phyloP scores from a whole-genome alignment of 345 rosid species.

The Citrus reticulata region DNA sequence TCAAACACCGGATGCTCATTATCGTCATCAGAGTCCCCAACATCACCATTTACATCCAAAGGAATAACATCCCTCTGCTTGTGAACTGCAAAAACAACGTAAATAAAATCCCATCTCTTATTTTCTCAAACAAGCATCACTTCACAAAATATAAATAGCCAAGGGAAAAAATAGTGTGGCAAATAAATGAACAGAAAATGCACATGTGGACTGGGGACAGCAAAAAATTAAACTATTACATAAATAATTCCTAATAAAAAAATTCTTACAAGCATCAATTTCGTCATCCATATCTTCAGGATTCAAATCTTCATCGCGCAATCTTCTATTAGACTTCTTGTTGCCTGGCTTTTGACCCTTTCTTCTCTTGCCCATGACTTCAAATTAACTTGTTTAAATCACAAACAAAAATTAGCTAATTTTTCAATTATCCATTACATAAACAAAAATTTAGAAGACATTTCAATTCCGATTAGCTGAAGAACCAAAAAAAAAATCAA shows the following conservation, averaged over 20 bases:
- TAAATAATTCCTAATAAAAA: not conserved
- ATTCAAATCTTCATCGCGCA: conserved; percentile 28
- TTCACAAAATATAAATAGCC: not conserved
- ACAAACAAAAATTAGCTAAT: not conserved
- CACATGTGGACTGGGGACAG: not conserved
- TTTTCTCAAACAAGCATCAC: not conserved
- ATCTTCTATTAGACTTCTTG: conserved; percentile 37
- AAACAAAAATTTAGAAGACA: not conserved
- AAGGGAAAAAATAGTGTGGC: not conserved
- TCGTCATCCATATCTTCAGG: conserved; percentile 60
- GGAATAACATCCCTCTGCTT: conserved; percentile 83
- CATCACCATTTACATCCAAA: conserved; percentile 52
- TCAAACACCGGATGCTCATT: conserved; percentile 70
- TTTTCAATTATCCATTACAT: not conserved
- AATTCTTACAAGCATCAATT: conserved; percentile 58
- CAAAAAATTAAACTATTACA: not conserved
- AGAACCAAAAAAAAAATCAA: no score
- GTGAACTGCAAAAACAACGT: conserved; percentile 51
- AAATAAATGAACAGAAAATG: not conserved
- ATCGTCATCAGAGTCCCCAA: conserved; percentile 64
- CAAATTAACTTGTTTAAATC: not conserved
- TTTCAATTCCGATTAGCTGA: no score
- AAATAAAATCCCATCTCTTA: not conserved
- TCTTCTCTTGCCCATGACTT: conserved; percentile 63
- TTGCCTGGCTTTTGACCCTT: conserved; percentile 37